These are phyloP conservation scores for Danielia reshetovae DNA, from an alignment of 805 yeast species.

Conservation along the genomic window DNA sequence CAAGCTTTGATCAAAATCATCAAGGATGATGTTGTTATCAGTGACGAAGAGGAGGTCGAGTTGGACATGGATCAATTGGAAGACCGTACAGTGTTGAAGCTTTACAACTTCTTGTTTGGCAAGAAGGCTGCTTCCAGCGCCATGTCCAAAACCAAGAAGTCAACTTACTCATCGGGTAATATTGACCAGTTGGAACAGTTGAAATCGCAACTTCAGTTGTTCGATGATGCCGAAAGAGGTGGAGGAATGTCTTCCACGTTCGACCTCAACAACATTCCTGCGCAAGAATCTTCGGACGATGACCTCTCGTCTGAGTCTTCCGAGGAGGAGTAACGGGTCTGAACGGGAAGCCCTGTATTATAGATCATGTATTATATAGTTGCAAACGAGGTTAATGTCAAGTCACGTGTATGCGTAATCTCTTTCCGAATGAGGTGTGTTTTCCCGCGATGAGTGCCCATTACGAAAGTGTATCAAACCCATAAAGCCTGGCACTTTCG, in stretches of 20 bases:
- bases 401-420: background rate
- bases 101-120: conserved; percentile 73
- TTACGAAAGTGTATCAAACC: no score
- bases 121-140: conserved; percentile 32
- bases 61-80: conserved; percentile 92
- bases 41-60: conserved; percentile 87
- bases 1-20: conserved; percentile 82
- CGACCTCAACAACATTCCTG: conserved; percentile 32
- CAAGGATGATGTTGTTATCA: conserved; percentile 55
- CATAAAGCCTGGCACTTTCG: no score
- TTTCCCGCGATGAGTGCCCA: background rate
- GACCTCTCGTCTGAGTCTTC: conserved; percentile 54
- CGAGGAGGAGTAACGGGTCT: conserved; percentile 57
- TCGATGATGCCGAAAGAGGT: conserved; percentile 31
- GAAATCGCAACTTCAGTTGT: conserved; percentile 45
- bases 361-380: conserved; percentile 17
- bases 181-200: conserved; percentile 62
- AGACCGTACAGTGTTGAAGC: conserved; percentile 72
- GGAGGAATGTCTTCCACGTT: conserved; percentile 21
- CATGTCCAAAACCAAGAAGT: conserved; percentile 44
- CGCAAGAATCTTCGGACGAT: conserved; percentile 47
- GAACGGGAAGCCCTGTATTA: conserved; percentile 7
- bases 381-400: conserved; percentile 4
- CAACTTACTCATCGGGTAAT: conserved; percentile 26
- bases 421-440: background rate